Base-by-base conservation (phyloP, 1,284 basidiomycete species). In the Moniliella sp. region DNA sequence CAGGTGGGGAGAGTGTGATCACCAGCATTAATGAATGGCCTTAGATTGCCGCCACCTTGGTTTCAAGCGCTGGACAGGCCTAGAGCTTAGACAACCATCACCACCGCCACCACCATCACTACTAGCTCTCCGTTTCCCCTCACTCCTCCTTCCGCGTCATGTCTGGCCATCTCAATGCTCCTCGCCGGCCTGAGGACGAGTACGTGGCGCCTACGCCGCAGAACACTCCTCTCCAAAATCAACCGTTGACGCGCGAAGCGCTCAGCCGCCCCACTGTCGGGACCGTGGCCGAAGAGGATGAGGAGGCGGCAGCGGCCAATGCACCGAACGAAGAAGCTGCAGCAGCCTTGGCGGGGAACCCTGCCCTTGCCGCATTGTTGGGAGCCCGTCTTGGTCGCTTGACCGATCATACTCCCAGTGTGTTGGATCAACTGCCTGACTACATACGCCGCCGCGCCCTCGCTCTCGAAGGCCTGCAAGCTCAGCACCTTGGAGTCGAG, bases 391-490 rank as follows among this genome's bases (percentile, higher is more conserved):
- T 34, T 68, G 67, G 28, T 65, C 65, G 45, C 69, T 83, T 27
- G 66, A 81, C 45, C 79, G 79, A 40, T 71, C 72, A 53, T 77
- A 76, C 46, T 80, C 77, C 7, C 80, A 79, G 23, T 82, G 82
- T 64, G 69, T 83, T 62, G 82, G 93, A 67, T 71, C 69, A n/a
- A 51, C 72, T 94, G 28, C 80, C 86, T 9, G 64, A 69, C 29
- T 73, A 76, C 35, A 73, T 88, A 50, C 81, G 79, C 65, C 69
- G 75, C 60, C 78, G 75, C 52, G 67, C 94, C 55, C 79, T 88
- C 65, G 88, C 76, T 25, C 69, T 97, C 54, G 91, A 93, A 64
- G 88, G 84, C 38, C 70, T 97, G 27, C 86, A 94, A 64, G 74
- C 75, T 46, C 77, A 86, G 67, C 83, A 93, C 65, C 74, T 75